A percentile compares a stretch with the other conserved stretches of the same genome.
phyloP scores from a whole-genome alignment of 345 rosid species.

The Triadica sebifera region DNA sequence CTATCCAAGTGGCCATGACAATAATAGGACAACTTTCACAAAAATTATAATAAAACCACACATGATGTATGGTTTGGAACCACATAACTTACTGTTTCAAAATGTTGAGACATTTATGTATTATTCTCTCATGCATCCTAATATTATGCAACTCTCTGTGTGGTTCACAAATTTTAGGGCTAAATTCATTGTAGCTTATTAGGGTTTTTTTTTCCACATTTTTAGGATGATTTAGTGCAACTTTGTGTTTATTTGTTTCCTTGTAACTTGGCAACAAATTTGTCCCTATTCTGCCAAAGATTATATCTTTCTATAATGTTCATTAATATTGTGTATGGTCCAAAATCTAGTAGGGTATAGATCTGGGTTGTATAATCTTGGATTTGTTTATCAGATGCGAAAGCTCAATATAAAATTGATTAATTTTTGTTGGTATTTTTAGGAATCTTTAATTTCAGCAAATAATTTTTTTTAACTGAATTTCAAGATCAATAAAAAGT shows the following conservation, averaged over 20 bases:
- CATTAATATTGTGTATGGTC: too few species aligned
- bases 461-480: too few species aligned
- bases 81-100: conserved; percentile 10
- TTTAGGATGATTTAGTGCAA: background rate
- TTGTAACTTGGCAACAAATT: background rate
- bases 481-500: too few species aligned
- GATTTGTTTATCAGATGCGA: too few species aligned
- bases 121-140: background rate
- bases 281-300: too few species aligned
- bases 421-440: too few species aligned
- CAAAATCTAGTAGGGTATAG: too few species aligned
- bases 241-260: background rate
- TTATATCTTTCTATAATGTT: too few species aligned
- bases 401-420: too few species aligned
- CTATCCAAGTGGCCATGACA: conserved; percentile 19
- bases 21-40: background rate
- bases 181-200: conserved; percentile 23
- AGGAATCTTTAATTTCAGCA: too few species aligned
- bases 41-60: background rate
- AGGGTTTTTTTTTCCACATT: background rate
- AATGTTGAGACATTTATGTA: conserved; percentile 10
- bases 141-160: background rate
- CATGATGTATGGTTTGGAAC: conserved; percentile 9
- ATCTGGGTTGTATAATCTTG: too few species aligned
- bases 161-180: conserved; percentile 8